Evolutionary conservation across 2,329 filamentous ascomycete genomes (phyloP).

Genomic region (Ustulina deusta): DNA sequence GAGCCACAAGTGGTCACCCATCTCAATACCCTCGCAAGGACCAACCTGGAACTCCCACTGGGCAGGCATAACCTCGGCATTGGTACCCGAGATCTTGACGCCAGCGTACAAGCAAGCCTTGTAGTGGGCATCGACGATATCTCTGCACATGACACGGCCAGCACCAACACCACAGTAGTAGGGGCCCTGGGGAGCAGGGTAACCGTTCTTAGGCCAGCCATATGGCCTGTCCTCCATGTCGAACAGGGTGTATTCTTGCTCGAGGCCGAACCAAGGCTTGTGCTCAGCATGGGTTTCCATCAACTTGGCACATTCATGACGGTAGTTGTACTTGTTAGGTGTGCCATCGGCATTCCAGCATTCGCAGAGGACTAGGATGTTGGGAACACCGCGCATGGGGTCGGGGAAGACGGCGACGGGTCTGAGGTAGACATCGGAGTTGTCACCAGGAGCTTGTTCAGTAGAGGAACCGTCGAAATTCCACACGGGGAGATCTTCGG

Average conservation of each 20-base stretch:
- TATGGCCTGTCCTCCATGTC: conserved; percentile 88
- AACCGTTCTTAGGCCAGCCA: conserved; percentile 85
- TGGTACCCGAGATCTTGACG: conserved; percentile 96
- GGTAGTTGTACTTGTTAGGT: conserved; percentile 99
- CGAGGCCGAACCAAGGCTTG: conserved; percentile 96
- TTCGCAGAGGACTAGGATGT: conserved; percentile 94
- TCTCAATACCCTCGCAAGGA: conserved; percentile 86
- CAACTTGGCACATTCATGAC: conserved; percentile 88
- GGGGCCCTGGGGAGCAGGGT: conserved; percentile 90
- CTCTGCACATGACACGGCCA: conserved; percentile 96
- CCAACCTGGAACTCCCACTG: conserved; percentile 98
- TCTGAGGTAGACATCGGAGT: conserved; percentile 97
- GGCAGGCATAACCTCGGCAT: conserved; percentile 97
- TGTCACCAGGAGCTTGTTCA: conserved; percentile 90
- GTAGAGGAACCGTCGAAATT: conserved; percentile 84
- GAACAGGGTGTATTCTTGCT: conserved; percentile 97
- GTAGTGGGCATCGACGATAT: conserved; percentile 96
- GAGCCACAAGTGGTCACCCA: conserved; percentile 98
- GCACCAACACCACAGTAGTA: conserved; percentile 99
- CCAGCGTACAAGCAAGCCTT: conserved; percentile 85
- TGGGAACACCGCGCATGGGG: conserved; percentile 88
- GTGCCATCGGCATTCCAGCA: conserved; percentile 94
- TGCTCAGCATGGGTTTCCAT: conserved; percentile 88
- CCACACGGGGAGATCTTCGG: conserved; percentile 66
- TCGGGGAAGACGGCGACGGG: conserved; percentile 91